Evolutionary conservation across 805 yeast species (phyloP), one percentile per base, ranked within the genome.

Genomic region (Pichia exigua): DNA sequence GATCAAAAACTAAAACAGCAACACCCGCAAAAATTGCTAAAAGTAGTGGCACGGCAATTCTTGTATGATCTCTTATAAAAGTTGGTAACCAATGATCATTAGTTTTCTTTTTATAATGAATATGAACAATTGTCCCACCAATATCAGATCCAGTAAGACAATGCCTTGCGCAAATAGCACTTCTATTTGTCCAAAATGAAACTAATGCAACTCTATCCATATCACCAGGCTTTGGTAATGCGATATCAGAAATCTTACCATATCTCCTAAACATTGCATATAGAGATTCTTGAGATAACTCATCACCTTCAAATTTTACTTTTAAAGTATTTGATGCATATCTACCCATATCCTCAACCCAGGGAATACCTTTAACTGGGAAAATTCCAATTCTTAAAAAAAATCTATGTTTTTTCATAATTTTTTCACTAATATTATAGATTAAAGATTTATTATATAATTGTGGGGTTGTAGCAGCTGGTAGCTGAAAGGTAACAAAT

Each of bases 271-370:
- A 83, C 49, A 89, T 68, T 2, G 86, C 76, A 60, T 91, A 92
- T 48, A 91, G 65, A 53, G 75, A 77, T 65, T 91, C 97, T 56
- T 89, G 95, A 0, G 85, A 76, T 53, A 92, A 68, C 7, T 82
- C 74, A 0, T 82, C 81, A 1, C 97, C 97, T 57, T 85, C 89
- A 63, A 85, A 91, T 27, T 75, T 73, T 6, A 92, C 81, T 50
- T 78, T 76, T 24, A 94, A 67, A 15, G 73, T 73, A 10, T 75
- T 68, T 49, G 85, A 81, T 10, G 96, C 95, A 57, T 76, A 78
- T 55, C 97, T 71, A 59, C 87, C 78, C 65, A 94, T 72, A 64
- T 94, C 99, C 69, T 92, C 98, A 54, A 94, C 85, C 97, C 97
- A 92, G 0, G 99, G 99, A 1, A 78, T 73, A 55, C 99, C 99